Evolutionary conservation across 1,139 yeast species (phyloP), one percentile per base, ranked within the genome.

Genomic region (Magnusiomyces starmeri): DNA sequence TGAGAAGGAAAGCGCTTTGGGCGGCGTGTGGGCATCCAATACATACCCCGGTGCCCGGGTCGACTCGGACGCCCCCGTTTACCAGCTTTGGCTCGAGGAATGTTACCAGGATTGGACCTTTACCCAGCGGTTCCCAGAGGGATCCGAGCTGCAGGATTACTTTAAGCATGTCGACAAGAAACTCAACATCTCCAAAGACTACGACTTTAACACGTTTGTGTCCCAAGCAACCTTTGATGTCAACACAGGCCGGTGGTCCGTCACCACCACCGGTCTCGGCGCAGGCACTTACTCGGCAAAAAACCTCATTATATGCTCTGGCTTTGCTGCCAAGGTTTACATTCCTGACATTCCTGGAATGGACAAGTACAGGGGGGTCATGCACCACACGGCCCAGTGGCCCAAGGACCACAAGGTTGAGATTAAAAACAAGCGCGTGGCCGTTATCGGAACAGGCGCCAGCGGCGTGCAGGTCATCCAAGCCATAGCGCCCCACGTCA

Each of bases 1-100:
- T 56, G 81, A 77, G 55, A 72, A 72, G 55, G 77, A 73, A 54
- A 67, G 64, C 49, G 65, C 70, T 48, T 68, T 75, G 54, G 81
- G 81, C n/a, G 81, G 81, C 3, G 76, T 79, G 32, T 77, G 81
- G 81, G 72, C 70, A 61, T 77, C 78, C 48, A 77, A 77, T 58
- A 69, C 77, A 2, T 77, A 77, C 56, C 81, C 81, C 3, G 81
- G 66, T 21, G 66, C 66, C 4, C 53, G 80, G 4, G 76, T 78
- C 60, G 81, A 79, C 39, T 71, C 75, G 25, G 78, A 75, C 59
- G 72, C 76, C 51, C 81, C 81, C 3, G 76, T 77, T 1, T 60
- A 75, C 34, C 77, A 78, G 75, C 75, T 76, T 54, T 71, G 76
- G 29, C 70, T 70, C 50, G 71, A 69, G 24, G 68, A 67, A 49